A percentile compares a stretch with the other conserved stretches of the same genome.
Conservation (phyloP, 2,329 filamentous ascomycete species). For the Epichloe scottii region DNA sequence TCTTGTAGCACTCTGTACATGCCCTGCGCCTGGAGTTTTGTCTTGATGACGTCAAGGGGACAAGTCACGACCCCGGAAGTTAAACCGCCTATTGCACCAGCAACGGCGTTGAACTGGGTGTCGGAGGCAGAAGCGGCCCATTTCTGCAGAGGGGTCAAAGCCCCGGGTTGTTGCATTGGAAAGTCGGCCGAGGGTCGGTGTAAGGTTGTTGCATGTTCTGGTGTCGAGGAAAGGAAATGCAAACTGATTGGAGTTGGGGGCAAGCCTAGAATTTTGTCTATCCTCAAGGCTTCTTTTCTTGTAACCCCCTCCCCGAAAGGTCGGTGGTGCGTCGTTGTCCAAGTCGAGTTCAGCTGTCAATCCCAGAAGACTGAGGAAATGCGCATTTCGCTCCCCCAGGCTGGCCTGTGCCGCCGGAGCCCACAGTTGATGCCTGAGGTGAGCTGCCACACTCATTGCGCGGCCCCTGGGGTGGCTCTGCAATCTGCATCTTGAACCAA, state of each 20-base stretch:
- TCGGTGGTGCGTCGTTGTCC: slow-evolving; percentile 1
- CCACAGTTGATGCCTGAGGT: no score
- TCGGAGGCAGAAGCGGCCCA: slow-evolving; percentile 46
- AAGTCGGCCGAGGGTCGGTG: slow-evolving; percentile 20
- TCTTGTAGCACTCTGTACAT: slow-evolving; percentile 51
- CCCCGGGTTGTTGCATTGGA: slow-evolving; percentile 19
- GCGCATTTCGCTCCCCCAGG: neutral
- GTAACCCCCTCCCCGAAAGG: slow-evolving; percentile 3
- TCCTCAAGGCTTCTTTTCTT: neutral
- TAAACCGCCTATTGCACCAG: slow-evolving; percentile 80
- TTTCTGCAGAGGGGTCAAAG: slow-evolving; percentile 35
- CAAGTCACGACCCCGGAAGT: slow-evolving; percentile 91
- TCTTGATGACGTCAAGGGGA: slow-evolving; percentile 97
- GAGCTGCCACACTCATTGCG: no score
- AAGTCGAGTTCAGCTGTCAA: neutral
- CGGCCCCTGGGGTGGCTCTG: no score
- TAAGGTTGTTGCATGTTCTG: slow-evolving; percentile 25
- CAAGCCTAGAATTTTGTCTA: neutral
- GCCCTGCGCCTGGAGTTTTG: slow-evolving; percentile 90
- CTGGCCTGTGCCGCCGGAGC: no score
- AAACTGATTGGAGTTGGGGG: neutral
- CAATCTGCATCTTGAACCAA: no score
- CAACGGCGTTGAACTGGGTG: slow-evolving; percentile 65
- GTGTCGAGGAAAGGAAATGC: slow-evolving; percentile 12
- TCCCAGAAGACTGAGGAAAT: slow-evolving; percentile 4